phyloP scores from a whole-genome alignment of 2,329 filamentous ascomycete species.

The Onygenales sp. region DNA sequence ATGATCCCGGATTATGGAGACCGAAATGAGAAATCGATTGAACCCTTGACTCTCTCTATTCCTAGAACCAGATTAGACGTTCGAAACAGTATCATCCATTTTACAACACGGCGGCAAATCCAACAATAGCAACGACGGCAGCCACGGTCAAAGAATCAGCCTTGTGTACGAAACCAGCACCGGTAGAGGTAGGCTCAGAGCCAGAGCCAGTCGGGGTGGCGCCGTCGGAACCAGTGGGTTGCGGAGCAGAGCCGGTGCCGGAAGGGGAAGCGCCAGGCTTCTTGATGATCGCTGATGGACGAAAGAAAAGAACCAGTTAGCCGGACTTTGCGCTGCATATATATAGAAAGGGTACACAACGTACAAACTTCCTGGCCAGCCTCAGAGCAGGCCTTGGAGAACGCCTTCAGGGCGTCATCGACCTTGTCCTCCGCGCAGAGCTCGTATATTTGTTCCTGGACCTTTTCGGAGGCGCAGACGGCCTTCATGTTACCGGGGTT shows the following conservation, averaged over 20 bases:
- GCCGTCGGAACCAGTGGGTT: background rate
- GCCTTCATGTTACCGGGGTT: slow-evolving; percentile 29
- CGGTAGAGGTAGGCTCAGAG: slow-evolving; percentile 12
- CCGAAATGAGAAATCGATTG: background rate
- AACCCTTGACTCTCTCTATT: background rate
- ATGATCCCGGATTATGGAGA: background rate
- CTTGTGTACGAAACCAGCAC: slow-evolving; percentile 21
- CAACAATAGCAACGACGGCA: slow-evolving; percentile 32
- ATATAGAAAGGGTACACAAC: slow-evolving; percentile 9
- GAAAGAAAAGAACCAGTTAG: slow-evolving; percentile 5
- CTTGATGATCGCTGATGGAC: background rate
- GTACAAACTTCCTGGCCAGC: slow-evolving; percentile 33
- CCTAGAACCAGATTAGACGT: background rate
- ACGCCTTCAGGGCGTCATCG: slow-evolving; percentile 29
- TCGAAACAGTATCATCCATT: background rate
- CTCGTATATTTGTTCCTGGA: slow-evolving; percentile 27
- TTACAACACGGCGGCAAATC: slow-evolving; percentile 31
- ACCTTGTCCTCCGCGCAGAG: slow-evolving; percentile 23
- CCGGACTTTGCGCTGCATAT: background rate
- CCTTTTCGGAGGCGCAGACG: slow-evolving; percentile 28
- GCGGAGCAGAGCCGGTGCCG: slow-evolving; percentile 1
- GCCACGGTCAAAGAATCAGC: slow-evolving; percentile 28
- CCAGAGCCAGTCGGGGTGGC: slow-evolving; percentile 6
- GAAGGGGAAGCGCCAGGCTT: background rate
- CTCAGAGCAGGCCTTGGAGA: slow-evolving; percentile 27